These are phyloP conservation scores for Nannochloropsis granulata DNA, from an alignment of 108 stramenopile genomes.

Conservation along the genomic window DNA sequence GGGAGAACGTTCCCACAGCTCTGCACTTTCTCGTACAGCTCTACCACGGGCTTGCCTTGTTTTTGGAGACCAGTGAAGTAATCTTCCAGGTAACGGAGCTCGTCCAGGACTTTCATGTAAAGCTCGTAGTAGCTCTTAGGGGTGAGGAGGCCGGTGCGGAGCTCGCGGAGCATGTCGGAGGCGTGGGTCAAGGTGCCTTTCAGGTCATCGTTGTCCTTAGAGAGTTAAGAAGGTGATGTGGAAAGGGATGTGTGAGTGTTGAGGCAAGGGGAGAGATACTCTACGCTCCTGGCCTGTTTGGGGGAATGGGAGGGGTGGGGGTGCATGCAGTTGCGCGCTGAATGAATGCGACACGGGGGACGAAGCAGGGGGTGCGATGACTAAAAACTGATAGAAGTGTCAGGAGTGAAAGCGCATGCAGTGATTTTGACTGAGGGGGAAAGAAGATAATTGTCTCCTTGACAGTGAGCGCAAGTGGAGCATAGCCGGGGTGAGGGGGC, in stretches of 20 bases:
- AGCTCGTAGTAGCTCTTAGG: constrained; percentile 97
- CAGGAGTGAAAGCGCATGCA: too few species aligned
- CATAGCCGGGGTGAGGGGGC: too few species aligned
- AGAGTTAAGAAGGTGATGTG: too few species aligned
- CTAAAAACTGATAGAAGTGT: too few species aligned
- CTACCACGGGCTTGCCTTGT: constrained; percentile 52
- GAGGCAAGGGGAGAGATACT: background rate
- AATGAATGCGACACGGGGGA: too few species aligned
- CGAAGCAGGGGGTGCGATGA: too few species aligned
- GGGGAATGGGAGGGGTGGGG: too few species aligned
- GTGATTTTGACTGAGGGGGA: too few species aligned
- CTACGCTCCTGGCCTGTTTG: background rate
- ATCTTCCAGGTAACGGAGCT: constrained; percentile 79
- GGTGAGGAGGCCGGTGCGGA: constrained; percentile 53
- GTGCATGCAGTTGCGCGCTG: too few species aligned
- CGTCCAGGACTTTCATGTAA: constrained; percentile 85
- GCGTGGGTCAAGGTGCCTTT: constrained; percentile 28
- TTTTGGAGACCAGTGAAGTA: constrained; percentile 52
- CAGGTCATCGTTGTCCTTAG: constrained; percentile 15
- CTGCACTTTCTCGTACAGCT: constrained; percentile 77
- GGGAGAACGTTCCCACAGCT: constrained; percentile 83
- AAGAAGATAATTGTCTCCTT: too few species aligned
- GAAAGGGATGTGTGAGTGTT: background rate
- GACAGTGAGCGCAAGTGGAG: too few species aligned
- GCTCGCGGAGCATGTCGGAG: constrained; percentile 68